These are phyloP conservation scores for Botrytis sinoallii DNA, from an alignment of 2,329 filamentous ascomycete species.

Conservation along the genomic window DNA sequence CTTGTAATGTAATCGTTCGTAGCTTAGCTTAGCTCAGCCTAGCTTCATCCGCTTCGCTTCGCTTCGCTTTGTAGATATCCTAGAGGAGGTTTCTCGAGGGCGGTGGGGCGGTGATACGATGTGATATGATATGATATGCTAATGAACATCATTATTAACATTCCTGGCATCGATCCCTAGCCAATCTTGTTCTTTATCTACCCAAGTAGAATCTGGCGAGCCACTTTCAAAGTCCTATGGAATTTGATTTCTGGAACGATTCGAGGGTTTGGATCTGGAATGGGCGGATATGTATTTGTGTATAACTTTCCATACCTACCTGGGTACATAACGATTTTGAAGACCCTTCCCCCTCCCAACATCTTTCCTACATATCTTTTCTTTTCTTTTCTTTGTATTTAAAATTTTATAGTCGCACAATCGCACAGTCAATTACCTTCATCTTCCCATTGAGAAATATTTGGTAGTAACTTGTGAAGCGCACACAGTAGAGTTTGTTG, in stretches of 20 bases:
- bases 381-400: too few relatives aligned
- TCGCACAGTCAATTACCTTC: too few relatives aligned
- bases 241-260: neutral
- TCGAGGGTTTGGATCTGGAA: neutral
- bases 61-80: neutral
- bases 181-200: neutral
- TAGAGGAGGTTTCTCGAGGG: neutral
- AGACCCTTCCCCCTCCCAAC: too few relatives aligned
- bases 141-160: too few relatives aligned
- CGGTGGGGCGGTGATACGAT: too few relatives aligned
- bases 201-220: neutral
- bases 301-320: too few relatives aligned
- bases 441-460: too few relatives aligned
- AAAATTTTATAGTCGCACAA: too few relatives aligned
- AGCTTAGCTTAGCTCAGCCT: neutral
- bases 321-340: too few relatives aligned
- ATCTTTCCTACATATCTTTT: neutral
- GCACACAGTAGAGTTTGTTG: accelerated
- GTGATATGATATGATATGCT: too few relatives aligned
- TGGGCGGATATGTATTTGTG: neutral
- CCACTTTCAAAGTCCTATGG: accelerated
- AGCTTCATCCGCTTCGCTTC: neutral
- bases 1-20: neutral
- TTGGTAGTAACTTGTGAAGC: neutral
- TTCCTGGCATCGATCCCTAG: too few relatives aligned